phyloP scores from a whole-genome alignment of 139 green algal species.

The Asterochloris sp. region DNA sequence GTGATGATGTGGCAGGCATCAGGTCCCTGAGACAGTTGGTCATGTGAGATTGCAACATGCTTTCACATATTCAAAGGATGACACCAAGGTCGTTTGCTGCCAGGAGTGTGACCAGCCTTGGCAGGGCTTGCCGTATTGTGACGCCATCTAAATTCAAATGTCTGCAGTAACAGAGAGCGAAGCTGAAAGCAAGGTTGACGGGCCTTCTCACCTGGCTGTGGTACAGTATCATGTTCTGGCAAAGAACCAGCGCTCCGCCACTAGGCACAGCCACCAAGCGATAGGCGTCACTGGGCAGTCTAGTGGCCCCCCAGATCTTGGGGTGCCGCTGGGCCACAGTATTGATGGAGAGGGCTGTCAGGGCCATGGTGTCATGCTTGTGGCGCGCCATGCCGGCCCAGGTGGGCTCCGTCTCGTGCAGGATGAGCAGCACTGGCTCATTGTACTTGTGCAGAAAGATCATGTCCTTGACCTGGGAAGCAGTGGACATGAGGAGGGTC shows the following conservation, averaged over 20 bases:
- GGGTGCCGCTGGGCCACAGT: conserved; percentile 64
- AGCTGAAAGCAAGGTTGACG: too few species aligned
- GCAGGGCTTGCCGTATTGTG: too few species aligned
- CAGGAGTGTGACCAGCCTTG: too few species aligned
- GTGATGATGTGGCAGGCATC: too few species aligned
- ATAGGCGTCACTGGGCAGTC: conserved; percentile 72
- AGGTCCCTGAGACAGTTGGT: too few species aligned
- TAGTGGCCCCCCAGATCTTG: conserved; percentile 66
- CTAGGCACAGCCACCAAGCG: conserved; percentile 61
- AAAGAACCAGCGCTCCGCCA: conserved; percentile 81
- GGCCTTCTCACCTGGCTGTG: conserved; percentile 55
- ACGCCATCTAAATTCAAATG: too few species aligned
- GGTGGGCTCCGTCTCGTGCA: conserved; percentile 81
- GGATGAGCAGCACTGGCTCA: conserved; percentile 84
- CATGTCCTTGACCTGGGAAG: conserved; percentile 56
- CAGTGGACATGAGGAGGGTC: background rate
- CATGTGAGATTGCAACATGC: too few species aligned
- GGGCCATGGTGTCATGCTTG: conserved; percentile 70
- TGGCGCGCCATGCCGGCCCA: conserved; percentile 63
- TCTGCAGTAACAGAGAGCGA: too few species aligned
- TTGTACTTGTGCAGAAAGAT: conserved; percentile 87
- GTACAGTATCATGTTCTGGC: conserved; percentile 72
- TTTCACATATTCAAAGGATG: too few species aligned
- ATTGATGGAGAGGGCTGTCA: conserved; percentile 82
- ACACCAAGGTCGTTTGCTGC: too few species aligned